These are phyloP conservation scores for Myxozyma nipponensis DNA, from an alignment of 805 yeast genomes.

Conservation along the genomic window DNA sequence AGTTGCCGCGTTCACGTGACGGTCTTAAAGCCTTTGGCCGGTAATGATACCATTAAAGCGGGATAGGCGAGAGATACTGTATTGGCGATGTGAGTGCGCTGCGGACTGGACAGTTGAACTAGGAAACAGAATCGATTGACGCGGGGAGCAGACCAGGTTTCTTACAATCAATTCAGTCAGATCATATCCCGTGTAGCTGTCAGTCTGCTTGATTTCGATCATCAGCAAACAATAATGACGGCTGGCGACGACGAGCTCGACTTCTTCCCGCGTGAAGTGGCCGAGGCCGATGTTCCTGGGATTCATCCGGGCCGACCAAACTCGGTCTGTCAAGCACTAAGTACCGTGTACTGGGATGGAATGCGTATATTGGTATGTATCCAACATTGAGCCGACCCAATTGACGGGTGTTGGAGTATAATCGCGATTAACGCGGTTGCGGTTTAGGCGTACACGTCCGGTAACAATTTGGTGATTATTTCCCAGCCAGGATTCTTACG, in stretches of 20 bases:
- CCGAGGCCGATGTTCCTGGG: slow-evolving; percentile 33
- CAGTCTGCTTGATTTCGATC: too few species aligned
- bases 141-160: too few species aligned
- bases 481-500: slow-evolving; percentile 51
- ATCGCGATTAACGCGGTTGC: not conserved
- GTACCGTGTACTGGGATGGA: slow-evolving; percentile 62
- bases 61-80: too few species aligned
- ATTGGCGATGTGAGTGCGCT: too few species aligned
- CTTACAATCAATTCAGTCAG: too few species aligned
- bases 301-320: slow-evolving; percentile 87
- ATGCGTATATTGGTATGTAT: slow-evolving; percentile 49
- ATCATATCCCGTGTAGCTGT: too few species aligned
- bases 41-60: too few species aligned
- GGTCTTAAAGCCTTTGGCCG: too few species aligned
- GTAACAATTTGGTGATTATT: slow-evolving; percentile 73
- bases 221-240: not conserved
- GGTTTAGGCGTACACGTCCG: slow-evolving; percentile 67
- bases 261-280: not conserved
- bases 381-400: not conserved
- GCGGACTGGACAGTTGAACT: too few species aligned
- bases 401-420: not conserved
- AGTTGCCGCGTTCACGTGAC: too few species aligned
- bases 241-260: not conserved
- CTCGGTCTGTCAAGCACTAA: slow-evolving; percentile 49
- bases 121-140: too few species aligned